Conservation (phyloP, 257 asterid species). For the Sherardia arvensis region DNA sequence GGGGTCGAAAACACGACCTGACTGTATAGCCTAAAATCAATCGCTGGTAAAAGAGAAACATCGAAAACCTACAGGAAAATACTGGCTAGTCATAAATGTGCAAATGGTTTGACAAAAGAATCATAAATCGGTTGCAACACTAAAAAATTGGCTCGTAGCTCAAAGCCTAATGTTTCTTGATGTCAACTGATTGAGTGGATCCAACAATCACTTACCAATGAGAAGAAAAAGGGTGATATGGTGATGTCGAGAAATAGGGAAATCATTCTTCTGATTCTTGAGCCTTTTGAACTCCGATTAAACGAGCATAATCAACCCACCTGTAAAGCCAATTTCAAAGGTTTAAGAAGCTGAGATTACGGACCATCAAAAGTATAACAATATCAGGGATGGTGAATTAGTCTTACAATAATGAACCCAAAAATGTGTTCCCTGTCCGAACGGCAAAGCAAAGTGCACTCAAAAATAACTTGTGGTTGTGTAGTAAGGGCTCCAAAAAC, state of each 20-base stretch:
- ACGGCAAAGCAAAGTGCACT: constrained; percentile 89
- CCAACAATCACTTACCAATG: constrained; percentile 6
- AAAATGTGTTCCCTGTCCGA: constrained; percentile 85
- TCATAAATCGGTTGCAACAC: constrained; percentile 5
- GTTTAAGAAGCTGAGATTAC: neutral
- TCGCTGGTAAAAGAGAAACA: neutral
- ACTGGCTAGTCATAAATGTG: neutral
- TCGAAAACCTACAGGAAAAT: constrained; percentile 2
- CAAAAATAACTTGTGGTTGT: constrained; percentile 63
- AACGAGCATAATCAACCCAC: constrained; percentile 96
- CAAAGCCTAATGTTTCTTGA: constrained; percentile 9
- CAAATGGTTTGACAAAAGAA: constrained; percentile 16
- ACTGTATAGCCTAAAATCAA: neutral
- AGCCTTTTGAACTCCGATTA: constrained; percentile 73
- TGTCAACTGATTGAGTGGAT: constrained; percentile 26
- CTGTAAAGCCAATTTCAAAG: constrained; percentile 26
- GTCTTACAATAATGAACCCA: constrained; percentile 82
- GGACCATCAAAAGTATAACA: neutral
- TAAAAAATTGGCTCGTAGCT: constrained; percentile 1
- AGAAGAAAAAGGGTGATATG: neutral
- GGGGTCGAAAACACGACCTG: neutral
- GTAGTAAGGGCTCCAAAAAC: constrained; percentile 67
- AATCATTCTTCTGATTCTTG: constrained; percentile 24
- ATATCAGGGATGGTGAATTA: constrained; percentile 3
- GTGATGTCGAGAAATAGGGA: neutral